Evolutionary conservation across 2,329 filamentous ascomycete genomes (phyloP), one percentile per base, ranked within the genome.

Genomic region (Helicocarpus griseus): DNA sequence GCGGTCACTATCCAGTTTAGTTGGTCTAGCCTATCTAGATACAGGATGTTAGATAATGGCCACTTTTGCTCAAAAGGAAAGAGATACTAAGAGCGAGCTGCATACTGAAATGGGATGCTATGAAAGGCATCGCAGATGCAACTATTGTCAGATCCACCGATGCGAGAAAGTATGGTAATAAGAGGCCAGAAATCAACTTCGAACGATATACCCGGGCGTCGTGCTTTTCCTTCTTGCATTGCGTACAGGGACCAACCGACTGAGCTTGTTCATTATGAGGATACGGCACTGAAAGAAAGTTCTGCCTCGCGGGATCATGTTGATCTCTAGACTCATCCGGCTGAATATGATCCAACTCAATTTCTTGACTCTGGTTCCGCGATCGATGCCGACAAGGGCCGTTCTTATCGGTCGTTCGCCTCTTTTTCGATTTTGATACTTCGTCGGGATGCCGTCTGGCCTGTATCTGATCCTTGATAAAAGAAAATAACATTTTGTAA

Each of bases 1-100:
- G 81, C 73, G 0, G 83, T 82, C 17, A 86, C 78, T 60, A 87
- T 83, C 81, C 82, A 86, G 60, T 83, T 85, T 2, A 84, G 71
- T 58, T 83, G 77, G 17, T 77, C 73, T 4, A 80, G 61, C 60
- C 80, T 63, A 54, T 73, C 76, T 77, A 51, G 11, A 26, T 1
- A 24, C 14, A 5, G 7, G 22, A 54, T 54, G 46, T 28, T 28
- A 7, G 45, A 39, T 17, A 14, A 19, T n/a, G 8, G 6, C 40
- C 28, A 24, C 26, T 36, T 22, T 38, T 9, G 11, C n/a, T 5
- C 29, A 14, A 31, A 51, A 48, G 24, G 29, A 7, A 45, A 35
- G n/a, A 33, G 33, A 5, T 36, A 17, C 5, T 19, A 28, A 39
- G 8, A 7, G 26, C 11, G 29, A 35, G 8, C 7, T 28, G 61